A percentile compares a stretch with the other conserved stretches of the same genome.
Conservation (phyloP, 805 yeast species). For the Sugiyamaella marilandica region DNA sequence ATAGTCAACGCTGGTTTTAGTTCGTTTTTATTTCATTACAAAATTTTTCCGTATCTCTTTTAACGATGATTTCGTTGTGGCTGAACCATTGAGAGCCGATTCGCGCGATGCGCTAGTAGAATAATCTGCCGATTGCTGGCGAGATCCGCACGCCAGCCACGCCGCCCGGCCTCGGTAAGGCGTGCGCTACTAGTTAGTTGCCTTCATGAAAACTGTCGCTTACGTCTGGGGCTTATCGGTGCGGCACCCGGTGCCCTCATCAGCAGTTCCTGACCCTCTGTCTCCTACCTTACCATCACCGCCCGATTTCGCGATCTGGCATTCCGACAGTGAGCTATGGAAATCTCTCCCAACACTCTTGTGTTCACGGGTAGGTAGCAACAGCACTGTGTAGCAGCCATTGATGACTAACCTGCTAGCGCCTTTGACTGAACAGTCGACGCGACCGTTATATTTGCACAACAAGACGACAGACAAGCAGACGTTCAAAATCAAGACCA, state of each 20-base stretch:
- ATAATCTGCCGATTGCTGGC: no score
- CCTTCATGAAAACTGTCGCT: background rate
- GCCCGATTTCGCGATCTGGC: constrained; percentile 5
- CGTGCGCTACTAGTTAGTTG: no score
- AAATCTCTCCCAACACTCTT: constrained; percentile 65
- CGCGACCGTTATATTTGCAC: constrained; percentile 51
- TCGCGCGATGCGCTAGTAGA: no score
- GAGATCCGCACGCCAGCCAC: no score
- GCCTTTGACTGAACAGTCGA: constrained; percentile 67
- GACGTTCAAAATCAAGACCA: constrained; percentile 95
- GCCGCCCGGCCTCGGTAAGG: constrained; percentile 1
- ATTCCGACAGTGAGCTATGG: constrained; percentile 40
- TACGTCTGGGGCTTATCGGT: constrained; percentile 2
- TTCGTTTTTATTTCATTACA: no score
- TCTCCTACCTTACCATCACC: constrained; percentile 5
- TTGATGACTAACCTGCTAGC: constrained; percentile 39
- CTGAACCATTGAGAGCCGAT: no score
- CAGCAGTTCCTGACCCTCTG: constrained; percentile 2
- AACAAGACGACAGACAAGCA: constrained; percentile 57
- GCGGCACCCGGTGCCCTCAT: background rate
- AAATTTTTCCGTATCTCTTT: no score
- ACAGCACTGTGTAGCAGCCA: background rate
- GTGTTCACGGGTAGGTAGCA: constrained; percentile 61
- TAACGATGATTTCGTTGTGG: no score
- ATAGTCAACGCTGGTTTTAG: no score